Evolutionary conservation across 768 basidiomycete genomes (phyloP), one percentile per base, ranked within the genome.

Genomic region (Cubamyces lactineus): DNA sequence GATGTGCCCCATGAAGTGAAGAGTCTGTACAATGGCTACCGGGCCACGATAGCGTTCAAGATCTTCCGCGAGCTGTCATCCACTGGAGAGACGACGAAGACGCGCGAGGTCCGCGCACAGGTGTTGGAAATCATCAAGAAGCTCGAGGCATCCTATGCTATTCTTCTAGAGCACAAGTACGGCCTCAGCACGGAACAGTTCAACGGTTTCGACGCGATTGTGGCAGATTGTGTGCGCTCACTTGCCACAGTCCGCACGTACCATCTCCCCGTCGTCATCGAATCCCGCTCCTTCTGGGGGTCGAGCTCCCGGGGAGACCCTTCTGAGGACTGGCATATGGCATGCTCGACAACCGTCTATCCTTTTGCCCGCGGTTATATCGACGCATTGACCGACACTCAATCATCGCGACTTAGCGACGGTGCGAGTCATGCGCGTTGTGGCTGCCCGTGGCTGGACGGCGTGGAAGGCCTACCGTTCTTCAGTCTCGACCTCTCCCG

Each of bases 11-110:
- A 74, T 53, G 13, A 41, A 5, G 67, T 74, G n/a, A 17, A 2
- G 23, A 8, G 39, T 12, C 9, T 68, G 24, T 13, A 15, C 6
- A 3, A 15, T 1, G 67, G 66, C 15, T 67, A 74, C 61, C 69
- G 73, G 5, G 74, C 73, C 7, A 66, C 67, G 23, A 67, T 74
- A 45, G 72, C 71, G 3, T 74, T 74, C 67, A 74, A 74, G 48
- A 67, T 74, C 16, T 74, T 72, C 62, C 67, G 69, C 12, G 47
- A 55, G 21, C 34, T 34, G 5, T 51, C 26, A 8, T 17, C 5
- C 41, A 26, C n/a, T 39, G 7, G 9, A 3, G 21, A 47, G 39
- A 15, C 52, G 11, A 15, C 46, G 53, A 48, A 43, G 43, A 28
- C 45, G 17, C 3, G 23, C 12, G 16, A 28, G n/a, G 47, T 55